phyloP scores from a whole-genome alignment of 2,329 filamentous ascomycete genomes.

The Xylariaceae sp. region DNA sequence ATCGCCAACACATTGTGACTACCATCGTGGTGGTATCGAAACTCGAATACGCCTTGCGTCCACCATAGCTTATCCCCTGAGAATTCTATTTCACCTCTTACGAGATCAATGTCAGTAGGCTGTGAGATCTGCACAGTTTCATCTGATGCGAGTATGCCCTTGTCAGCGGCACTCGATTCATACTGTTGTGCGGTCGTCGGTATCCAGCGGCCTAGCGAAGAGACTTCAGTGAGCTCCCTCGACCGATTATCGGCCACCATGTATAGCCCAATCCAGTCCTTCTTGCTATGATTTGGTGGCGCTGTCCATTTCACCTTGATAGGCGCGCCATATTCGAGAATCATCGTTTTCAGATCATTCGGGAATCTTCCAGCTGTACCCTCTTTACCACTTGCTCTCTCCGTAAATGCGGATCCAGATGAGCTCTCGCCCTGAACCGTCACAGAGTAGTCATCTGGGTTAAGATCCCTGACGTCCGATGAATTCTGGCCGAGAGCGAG shows the following conservation, averaged over 20 bases:
- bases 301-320: constrained; percentile 89
- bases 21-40: constrained; percentile 92
- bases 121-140: constrained; percentile 50
- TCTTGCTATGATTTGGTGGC: constrained; percentile 79
- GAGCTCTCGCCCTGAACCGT: constrained; percentile 65
- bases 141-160: constrained; percentile 70
- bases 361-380: constrained; percentile 65
- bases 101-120: constrained; percentile 50
- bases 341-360: constrained; percentile 67
- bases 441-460: constrained; percentile 77
- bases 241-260: constrained; percentile 92
- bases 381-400: constrained; percentile 68
- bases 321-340: constrained; percentile 84
- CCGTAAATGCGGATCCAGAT: constrained; percentile 46
- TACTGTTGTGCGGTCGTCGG: constrained; percentile 74
- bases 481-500: constrained; percentile 78
- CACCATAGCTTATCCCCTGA: constrained; percentile 94
- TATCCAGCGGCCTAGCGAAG: constrained; percentile 85
- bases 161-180: constrained; percentile 70
- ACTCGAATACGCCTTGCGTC: constrained; percentile 94
- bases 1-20: constrained; percentile 92
- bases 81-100: constrained; percentile 81
- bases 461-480: constrained; percentile 73
- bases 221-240: constrained; percentile 76
- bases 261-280: constrained; percentile 95